phyloP scores from a whole-genome alignment of 441 rosid genomes.

The Pelargonium cotyledonis region DNA sequence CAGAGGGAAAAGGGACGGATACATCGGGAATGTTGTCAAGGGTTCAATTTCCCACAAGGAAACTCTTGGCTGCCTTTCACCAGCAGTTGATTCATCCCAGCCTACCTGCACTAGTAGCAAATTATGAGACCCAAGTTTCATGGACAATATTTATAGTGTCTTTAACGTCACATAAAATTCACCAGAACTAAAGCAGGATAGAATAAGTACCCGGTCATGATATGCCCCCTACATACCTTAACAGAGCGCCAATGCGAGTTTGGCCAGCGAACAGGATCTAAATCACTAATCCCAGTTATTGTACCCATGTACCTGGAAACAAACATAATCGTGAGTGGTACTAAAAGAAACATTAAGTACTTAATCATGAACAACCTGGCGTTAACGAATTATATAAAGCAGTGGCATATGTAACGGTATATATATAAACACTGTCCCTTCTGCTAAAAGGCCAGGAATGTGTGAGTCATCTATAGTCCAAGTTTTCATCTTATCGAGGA shows the following conservation, averaged over 20 bases:
- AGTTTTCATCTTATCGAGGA: no score
- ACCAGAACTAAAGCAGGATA: background rate
- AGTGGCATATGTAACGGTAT: no score
- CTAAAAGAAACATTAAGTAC: background rate
- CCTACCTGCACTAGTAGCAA: constrained; percentile 62
- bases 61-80: constrained; percentile 97
- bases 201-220: background rate
- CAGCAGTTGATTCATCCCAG: constrained; percentile 99
- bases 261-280: constrained; percentile 76
- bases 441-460: no score
- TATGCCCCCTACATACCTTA: constrained; percentile 44
- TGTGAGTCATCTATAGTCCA: no score
- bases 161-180: no score
- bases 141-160: background rate
- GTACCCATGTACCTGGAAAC: constrained; percentile 94
- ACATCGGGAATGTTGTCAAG: constrained; percentile 91
- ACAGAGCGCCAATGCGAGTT: constrained; percentile 98
- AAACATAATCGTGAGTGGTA: background rate
- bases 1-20: constrained; percentile 85
- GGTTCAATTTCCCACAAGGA: constrained; percentile 99
- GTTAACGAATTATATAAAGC: no score
- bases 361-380: no score
- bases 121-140: background rate
- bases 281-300: constrained; percentile 89
- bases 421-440: no score